Percentiles rank a stretch among this genome's conserved stretches.
phyloP scores from a whole-genome alignment of 371 early-diverging fungal species.

The Phascolomyces articulosus region DNA sequence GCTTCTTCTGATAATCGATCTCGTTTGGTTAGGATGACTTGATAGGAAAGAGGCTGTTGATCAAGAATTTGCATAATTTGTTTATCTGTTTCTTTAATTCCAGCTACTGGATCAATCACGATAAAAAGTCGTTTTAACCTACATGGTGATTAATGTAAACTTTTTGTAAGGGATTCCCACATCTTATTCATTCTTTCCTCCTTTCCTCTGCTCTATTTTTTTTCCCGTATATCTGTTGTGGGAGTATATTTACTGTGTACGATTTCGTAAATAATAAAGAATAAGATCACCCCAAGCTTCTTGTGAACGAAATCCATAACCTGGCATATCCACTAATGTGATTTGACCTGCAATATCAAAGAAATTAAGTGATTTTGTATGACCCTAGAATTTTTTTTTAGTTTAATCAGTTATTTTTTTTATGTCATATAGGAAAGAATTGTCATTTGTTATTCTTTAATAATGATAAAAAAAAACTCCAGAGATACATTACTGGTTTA shows the following conservation, averaged over 20 bases:
- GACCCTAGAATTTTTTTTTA: conserved; percentile 49
- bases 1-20: conserved; percentile 57
- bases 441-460: no score
- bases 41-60: conserved; percentile 57
- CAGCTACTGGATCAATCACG: conserved; percentile 70
- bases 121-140: conserved; percentile 69
- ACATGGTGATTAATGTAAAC: no score
- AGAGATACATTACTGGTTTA: conserved; percentile 54
- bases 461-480: no score
- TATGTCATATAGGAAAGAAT: background rate
- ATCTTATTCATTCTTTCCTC: no score
- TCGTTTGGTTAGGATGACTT: conserved; percentile 69
- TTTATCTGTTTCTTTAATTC: conserved; percentile 66
- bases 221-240: no score
- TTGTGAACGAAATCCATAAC: conserved; percentile 75
- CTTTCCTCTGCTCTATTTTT: no score
- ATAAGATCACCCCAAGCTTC: conserved; percentile 78
- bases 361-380: conserved; percentile 74
- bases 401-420: background rate
- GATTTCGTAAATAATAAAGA: conserved; percentile 56
- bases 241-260: conserved; percentile 61
- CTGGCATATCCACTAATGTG: conserved; percentile 83
- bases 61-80: conserved; percentile 65
- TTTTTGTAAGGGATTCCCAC: no score
- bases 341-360: conserved; percentile 61